Conservation (phyloP, 2,329 filamentous ascomycete species). For the Tolypocladium sp. region DNA sequence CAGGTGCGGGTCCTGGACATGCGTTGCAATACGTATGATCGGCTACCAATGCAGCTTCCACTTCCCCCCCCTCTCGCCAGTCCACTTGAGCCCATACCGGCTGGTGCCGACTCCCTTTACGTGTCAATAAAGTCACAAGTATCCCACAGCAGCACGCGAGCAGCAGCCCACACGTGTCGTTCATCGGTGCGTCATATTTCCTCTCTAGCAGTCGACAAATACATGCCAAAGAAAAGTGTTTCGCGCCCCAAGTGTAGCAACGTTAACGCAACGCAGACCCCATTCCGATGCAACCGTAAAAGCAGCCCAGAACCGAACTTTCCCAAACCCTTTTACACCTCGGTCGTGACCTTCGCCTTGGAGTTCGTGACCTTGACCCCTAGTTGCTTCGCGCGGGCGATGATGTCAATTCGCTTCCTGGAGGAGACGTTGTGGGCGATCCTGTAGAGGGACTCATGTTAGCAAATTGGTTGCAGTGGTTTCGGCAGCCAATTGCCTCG, state of each 20-base stretch:
- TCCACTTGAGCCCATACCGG: no score
- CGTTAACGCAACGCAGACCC: slow-evolving; percentile 2
- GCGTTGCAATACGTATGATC: not conserved
- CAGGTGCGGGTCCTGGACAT: not conserved
- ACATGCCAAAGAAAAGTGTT: not conserved
- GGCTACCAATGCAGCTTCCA: no score
- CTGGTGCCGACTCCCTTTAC: no score
- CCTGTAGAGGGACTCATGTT: slow-evolving; percentile 37
- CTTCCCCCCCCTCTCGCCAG: no score
- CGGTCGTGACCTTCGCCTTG: slow-evolving; percentile 97
- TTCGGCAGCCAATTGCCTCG: not conserved
- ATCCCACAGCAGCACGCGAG: not conserved
- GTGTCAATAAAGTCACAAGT: not conserved
- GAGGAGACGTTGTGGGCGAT: slow-evolving; percentile 98
- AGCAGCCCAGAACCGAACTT: slow-evolving; percentile 2
- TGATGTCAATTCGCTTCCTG: slow-evolving; percentile 97
- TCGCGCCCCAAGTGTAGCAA: not conserved
- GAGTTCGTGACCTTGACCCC: slow-evolving; percentile 99
- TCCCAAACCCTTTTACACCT: slow-evolving; percentile 50
- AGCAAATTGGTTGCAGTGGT: not conserved
- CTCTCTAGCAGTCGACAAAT: not conserved
- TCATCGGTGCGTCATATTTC: slow-evolving; percentile 2
- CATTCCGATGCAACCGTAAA: slow-evolving; percentile 6
- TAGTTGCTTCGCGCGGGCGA: slow-evolving; percentile 93
- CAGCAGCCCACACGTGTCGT: not conserved